Percentiles rank a stretch among this genome's conserved stretches.
phyloP scores from a whole-genome alignment of 164 flowering plant genomes.

The Platanus orientalis region DNA sequence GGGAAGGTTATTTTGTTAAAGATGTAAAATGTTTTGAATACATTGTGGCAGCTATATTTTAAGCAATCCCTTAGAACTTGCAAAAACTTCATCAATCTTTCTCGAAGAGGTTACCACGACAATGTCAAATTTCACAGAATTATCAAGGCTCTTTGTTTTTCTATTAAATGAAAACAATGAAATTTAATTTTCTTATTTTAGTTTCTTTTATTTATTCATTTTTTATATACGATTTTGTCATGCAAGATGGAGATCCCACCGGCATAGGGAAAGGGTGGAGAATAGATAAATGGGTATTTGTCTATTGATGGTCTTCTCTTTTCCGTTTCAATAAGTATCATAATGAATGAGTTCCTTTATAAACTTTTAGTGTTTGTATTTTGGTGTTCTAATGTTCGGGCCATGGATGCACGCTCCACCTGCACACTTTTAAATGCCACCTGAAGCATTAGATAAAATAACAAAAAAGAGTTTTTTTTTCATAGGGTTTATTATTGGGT shows the following conservation, averaged over 20 bases:
- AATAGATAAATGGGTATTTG: constrained; percentile 84
- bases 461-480: no score
- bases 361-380: no score
- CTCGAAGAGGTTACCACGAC: constrained; percentile 84
- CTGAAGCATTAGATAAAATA: no score
- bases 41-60: constrained; percentile 60
- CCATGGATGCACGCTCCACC: no score
- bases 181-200: background rate
- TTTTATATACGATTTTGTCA: constrained; percentile 68
- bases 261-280: constrained; percentile 97
- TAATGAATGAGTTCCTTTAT: no score
- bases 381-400: no score
- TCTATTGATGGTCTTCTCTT: no score
- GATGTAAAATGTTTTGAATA: no score
- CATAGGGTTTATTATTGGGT: no score
- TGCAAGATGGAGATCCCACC: constrained; percentile 99
- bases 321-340: no score
- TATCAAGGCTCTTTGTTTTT: constrained; percentile 51
- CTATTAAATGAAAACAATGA: background rate
- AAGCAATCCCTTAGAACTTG: constrained; percentile 92
- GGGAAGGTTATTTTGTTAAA: background rate
- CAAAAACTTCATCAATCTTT: constrained; percentile 84
- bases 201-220: background rate
- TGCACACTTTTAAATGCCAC: no score
- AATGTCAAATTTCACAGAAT: constrained; percentile 84